Percentiles rank a stretch among this genome's conserved stretches.
Evolutionary conservation across 164 flowering plant species (phyloP).

Genomic region (Liriodendron chinense): DNA sequence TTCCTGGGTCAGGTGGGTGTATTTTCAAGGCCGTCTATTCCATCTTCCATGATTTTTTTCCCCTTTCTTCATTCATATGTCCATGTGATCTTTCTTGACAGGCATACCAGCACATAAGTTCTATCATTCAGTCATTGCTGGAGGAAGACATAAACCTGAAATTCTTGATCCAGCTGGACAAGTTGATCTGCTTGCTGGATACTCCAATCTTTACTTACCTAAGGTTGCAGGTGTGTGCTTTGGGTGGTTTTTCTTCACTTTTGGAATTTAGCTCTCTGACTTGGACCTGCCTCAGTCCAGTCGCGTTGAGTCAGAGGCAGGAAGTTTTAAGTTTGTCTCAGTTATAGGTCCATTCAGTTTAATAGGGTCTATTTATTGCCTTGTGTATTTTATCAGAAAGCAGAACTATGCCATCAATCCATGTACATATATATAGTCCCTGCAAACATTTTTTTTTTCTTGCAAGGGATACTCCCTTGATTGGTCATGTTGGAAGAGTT

Average conservation of each 20-base stretch:
- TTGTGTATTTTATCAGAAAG: too few species aligned
- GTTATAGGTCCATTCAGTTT: too few species aligned
- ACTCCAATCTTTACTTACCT: constrained; percentile 94
- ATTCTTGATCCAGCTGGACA: constrained; percentile 92
- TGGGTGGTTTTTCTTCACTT: background rate
- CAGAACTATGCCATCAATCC: too few species aligned
- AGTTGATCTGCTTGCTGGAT: constrained; percentile 82
- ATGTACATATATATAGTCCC: too few species aligned
- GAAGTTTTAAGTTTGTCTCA: too few species aligned
- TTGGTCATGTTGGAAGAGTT: too few species aligned
- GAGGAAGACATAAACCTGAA: constrained; percentile 94
- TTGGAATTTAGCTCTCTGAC: background rate
- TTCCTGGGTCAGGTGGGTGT: constrained; percentile 76
- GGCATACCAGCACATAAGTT: constrained; percentile 89
- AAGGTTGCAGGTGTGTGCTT: constrained; percentile 74
- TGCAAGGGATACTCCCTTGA: too few species aligned
- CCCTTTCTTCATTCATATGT: background rate
- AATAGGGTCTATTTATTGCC: too few species aligned
- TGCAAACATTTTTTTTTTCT: too few species aligned
- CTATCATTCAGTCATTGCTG: constrained; percentile 73
- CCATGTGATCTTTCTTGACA: constrained; percentile 25
- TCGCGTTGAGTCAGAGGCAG: background rate
- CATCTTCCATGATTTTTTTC: background rate
- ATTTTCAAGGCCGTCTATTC: background rate
- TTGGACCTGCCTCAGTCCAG: background rate